Conservation (phyloP, 2,329 filamentous ascomycete genomes). For the Beauveria sp. region DNA sequence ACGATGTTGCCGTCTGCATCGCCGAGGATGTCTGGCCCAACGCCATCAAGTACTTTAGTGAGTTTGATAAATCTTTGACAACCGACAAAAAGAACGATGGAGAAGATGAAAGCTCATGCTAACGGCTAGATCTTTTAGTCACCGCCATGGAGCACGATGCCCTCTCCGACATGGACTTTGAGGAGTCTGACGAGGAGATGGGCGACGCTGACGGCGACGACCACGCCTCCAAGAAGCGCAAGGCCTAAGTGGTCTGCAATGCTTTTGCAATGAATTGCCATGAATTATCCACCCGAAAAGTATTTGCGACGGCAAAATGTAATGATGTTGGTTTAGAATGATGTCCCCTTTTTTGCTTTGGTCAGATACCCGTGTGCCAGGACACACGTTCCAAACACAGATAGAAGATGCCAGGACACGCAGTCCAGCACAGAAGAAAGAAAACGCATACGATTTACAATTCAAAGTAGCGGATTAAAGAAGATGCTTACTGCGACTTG, state of each 20-base stretch:
- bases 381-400: conserved; percentile 8
- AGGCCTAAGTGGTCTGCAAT: conserved; percentile 23
- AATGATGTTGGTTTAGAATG: conserved; percentile 2
- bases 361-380: conserved; percentile 10
- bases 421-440: not conserved
- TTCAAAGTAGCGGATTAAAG: not conserved
- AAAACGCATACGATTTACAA: not conserved
- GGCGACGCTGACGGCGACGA: conserved; percentile 26
- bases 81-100: not conserved
- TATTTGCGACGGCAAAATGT: not conserved
- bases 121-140: conserved; percentile 16
- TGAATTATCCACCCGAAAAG: not conserved
- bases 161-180: conserved; percentile 62
- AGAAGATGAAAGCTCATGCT: not conserved
- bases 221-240: conserved; percentile 35
- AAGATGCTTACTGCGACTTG: no score
- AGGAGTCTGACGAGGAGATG: conserved; percentile 38
- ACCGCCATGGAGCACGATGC: conserved; percentile 60
- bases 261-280: not conserved
- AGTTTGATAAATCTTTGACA: conserved; percentile 28
- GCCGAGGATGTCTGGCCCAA: conserved; percentile 84
- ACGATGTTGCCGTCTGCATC: conserved; percentile 71
- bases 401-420: conserved; percentile 3
- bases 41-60: conserved; percentile 87
- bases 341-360: conserved; percentile 2